A percentile compares a stretch with the other conserved stretches of the same genome.
phyloP scores from a whole-genome alignment of 1,139 yeast species.

The Kluyveromyces sp. region DNA sequence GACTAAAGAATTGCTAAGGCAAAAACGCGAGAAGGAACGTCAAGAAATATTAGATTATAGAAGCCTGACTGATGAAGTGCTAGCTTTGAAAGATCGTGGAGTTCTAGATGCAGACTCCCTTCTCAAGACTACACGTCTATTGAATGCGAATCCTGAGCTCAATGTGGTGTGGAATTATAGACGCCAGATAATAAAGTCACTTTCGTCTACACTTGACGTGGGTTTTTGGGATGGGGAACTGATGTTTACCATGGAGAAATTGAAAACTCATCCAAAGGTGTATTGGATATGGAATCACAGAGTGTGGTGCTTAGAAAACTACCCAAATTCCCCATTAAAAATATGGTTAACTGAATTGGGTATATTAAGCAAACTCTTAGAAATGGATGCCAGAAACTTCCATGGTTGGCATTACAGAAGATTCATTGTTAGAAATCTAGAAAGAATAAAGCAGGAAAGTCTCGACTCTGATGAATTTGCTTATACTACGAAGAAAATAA shows the following conservation, averaged over 20 bases:
- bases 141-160: constrained; percentile 72
- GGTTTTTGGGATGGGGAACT: constrained; percentile 52
- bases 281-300: constrained; percentile 98
- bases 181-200: constrained; percentile 51
- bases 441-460: constrained; percentile 29
- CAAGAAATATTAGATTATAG: constrained; percentile 49
- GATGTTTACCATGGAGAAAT: constrained; percentile 46
- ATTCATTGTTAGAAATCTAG: constrained; percentile 50
- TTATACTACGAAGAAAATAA: constrained; percentile 76
- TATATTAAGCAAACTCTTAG: constrained; percentile 60
- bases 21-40: constrained; percentile 50
- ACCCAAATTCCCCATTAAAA: constrained; percentile 35
- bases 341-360: constrained; percentile 65
- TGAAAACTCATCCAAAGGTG: constrained; percentile 72
- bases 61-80: constrained; percentile 37
- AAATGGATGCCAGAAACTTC: constrained; percentile 71
- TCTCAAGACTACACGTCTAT: constrained; percentile 46
- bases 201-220: constrained; percentile 13
- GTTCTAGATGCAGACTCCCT: constrained; percentile 39
- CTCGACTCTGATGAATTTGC: constrained; percentile 48
- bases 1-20: constrained; percentile 46
- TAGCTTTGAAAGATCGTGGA: constrained; percentile 32
- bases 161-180: constrained; percentile 89
- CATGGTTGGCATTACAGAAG: constrained; percentile 97
- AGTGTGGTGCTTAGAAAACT: constrained; percentile 62